These are phyloP conservation scores for Phialophora chinensis DNA, from an alignment of 2,329 filamentous ascomycete genomes.

Conservation along the genomic window DNA sequence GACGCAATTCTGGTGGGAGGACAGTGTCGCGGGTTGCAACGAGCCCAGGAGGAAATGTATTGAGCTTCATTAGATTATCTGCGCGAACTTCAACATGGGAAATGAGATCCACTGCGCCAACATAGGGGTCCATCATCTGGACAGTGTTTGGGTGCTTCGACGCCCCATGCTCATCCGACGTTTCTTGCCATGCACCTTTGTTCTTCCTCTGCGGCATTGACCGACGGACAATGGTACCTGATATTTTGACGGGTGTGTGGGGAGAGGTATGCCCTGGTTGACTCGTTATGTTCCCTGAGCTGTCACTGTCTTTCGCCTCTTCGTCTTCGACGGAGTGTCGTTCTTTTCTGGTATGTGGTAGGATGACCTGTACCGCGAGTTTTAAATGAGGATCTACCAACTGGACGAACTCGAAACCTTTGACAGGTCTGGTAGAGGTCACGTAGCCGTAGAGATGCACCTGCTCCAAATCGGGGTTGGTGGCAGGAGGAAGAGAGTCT, in stretches of 20 bases:
- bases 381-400: conserved; percentile 33
- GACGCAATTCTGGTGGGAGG: conserved; percentile 76
- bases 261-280: neutral
- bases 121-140: conserved; percentile 32
- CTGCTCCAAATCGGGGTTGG: neutral
- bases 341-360: conserved; percentile 17
- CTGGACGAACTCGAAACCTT: conserved; percentile 33
- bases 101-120: conserved; percentile 37
- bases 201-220: conserved; percentile 6
- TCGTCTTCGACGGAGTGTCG: neutral
- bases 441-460: conserved; percentile 36
- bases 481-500: neutral
- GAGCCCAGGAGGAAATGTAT: conserved; percentile 75
- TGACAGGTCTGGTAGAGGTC: conserved; percentile 34
- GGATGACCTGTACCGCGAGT: conserved; percentile 38
- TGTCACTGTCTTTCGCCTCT: neutral
- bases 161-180: conserved; percentile 36
- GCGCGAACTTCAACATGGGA: conserved; percentile 65
- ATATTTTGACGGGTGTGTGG: conserved; percentile 31
- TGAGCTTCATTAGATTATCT: conserved; percentile 69
- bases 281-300: neutral
- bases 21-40: conserved; percentile 75
- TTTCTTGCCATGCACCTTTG: conserved; percentile 1
- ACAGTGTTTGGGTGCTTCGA: conserved; percentile 35
- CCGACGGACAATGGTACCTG: conserved; percentile 26